Conservation (phyloP, 371 early-diverging fungal species). For the Mucor lusitanicus region DNA sequence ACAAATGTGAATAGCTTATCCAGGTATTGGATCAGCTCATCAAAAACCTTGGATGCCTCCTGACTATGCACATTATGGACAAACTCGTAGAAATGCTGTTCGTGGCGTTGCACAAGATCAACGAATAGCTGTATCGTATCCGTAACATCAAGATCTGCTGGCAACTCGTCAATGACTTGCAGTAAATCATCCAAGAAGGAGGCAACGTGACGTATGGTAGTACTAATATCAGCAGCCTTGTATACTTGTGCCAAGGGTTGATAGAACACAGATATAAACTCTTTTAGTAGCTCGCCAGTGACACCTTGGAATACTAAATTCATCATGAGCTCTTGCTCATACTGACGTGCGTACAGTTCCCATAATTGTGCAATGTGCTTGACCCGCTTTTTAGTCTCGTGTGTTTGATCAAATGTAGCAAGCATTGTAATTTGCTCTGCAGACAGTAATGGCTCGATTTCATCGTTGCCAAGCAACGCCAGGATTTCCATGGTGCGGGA, state of each 20-base stretch:
- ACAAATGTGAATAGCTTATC: slow-evolving; percentile 39
- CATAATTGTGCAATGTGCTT: slow-evolving; percentile 47
- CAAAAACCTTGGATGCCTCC: slow-evolving; percentile 48
- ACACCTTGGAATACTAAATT: slow-evolving; percentile 62
- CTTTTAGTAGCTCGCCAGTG: slow-evolving; percentile 64
- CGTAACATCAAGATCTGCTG: slow-evolving; percentile 6
- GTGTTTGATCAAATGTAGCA: neutral
- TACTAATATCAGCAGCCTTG: slow-evolving; percentile 67
- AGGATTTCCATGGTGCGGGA: slow-evolving; percentile 6
- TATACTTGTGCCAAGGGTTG: slow-evolving; percentile 68
- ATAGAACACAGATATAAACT: slow-evolving; percentile 65
- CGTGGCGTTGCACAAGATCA: slow-evolving; percentile 55
- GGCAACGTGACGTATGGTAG: slow-evolving; percentile 57
- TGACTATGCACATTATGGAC: slow-evolving; percentile 63
- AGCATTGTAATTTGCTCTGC: slow-evolving; percentile 1
- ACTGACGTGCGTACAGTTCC: slow-evolving; percentile 49
- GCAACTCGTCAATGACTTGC: slow-evolving; percentile 39
- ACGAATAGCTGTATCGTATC: slow-evolving; percentile 44
- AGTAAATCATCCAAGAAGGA: slow-evolving; percentile 64
- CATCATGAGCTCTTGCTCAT: slow-evolving; percentile 61
- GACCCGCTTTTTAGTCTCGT: slow-evolving; percentile 16
- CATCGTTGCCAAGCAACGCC: slow-evolving; percentile 11
- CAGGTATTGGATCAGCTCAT: slow-evolving; percentile 43
- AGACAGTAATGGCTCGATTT: slow-evolving; percentile 10
- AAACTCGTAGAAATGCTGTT: slow-evolving; percentile 61